phyloP scores from a whole-genome alignment of 106 monocot species.

The Dioscorea dumetorum region DNA sequence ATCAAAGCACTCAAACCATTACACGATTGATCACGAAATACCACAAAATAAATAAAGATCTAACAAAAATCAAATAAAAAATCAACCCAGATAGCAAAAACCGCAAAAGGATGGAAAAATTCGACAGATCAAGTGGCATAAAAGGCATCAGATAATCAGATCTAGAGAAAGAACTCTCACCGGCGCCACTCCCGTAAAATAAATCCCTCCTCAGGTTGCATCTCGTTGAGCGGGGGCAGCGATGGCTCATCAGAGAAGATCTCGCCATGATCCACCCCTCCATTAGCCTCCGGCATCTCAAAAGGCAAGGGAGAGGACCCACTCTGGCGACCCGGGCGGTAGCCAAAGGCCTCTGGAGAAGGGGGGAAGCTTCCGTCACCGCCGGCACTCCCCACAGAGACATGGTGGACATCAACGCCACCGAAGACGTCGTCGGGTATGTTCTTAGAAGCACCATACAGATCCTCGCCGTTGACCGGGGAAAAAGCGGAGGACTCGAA shows the following conservation, averaged over 20 bases:
- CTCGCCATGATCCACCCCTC: constrained; percentile 23
- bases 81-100: background rate
- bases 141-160: background rate
- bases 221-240: constrained; percentile 34
- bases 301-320: constrained; percentile 16
- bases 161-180: constrained; percentile 12
- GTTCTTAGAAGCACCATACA: background rate
- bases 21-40: background rate
- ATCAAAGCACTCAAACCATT: background rate
- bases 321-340: constrained; percentile 20
- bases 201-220: constrained; percentile 53
- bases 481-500: constrained; percentile 5
- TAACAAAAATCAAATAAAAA: background rate
- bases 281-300: constrained; percentile 57
- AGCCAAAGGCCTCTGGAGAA: constrained; percentile 46
- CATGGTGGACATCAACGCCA: constrained; percentile 19
- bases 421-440: background rate
- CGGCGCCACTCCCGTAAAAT: constrained; percentile 53
- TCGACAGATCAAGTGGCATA: background rate
- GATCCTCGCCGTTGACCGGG: background rate
- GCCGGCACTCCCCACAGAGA: background rate
- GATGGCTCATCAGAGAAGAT: constrained; percentile 28
- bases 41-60: background rate
- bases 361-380: constrained; percentile 22
- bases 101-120: background rate